Evolutionary conservation across 2,329 filamentous ascomycete species (phyloP).

Genomic region (Microthyrium microscopicum): DNA sequence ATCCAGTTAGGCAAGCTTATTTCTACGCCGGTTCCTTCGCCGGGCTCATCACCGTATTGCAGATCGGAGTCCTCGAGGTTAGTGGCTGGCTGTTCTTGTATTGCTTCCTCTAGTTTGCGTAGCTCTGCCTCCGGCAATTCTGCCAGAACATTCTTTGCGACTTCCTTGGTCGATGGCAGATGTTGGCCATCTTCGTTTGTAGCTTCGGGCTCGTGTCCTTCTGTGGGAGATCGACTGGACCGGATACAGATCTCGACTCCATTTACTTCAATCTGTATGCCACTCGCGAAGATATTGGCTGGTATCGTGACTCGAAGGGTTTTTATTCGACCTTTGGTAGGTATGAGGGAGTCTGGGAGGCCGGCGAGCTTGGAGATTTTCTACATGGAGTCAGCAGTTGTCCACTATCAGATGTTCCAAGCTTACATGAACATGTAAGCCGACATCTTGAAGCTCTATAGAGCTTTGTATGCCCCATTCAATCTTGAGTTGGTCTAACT

Average conservation of each 20-base stretch:
- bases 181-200: conserved; percentile 20
- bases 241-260: conserved; percentile 54
- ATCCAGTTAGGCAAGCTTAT: conserved; percentile 55
- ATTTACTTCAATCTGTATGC: conserved; percentile 67
- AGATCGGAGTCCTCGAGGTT: conserved; percentile 2
- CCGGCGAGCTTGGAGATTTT: conserved; percentile 62
- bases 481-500: conserved; percentile 74
- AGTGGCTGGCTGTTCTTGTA: conserved; percentile 35
- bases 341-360: conserved; percentile 53
- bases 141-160: conserved; percentile 65
- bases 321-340: conserved; percentile 59
- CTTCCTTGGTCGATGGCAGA: conserved; percentile 52
- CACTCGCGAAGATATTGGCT: conserved; percentile 71
- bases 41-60: conserved; percentile 46
- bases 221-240: conserved; percentile 11
- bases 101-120: conserved; percentile 49
- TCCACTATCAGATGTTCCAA: conserved; percentile 10
- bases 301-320: conserved; percentile 69
- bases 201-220: conserved; percentile 1
- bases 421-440: conserved; percentile 57
- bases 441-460: conserved; percentile 76
- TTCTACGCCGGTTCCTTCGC: conserved; percentile 56
- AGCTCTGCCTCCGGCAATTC: conserved; percentile 51
- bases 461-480: conserved; percentile 66
- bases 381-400: conserved; percentile 28